Percentiles rank a stretch among this genome's conserved stretches.
phyloP scores from a whole-genome alignment of 345 rosid genomes.

The Arabidopsis thaliana region DNA sequence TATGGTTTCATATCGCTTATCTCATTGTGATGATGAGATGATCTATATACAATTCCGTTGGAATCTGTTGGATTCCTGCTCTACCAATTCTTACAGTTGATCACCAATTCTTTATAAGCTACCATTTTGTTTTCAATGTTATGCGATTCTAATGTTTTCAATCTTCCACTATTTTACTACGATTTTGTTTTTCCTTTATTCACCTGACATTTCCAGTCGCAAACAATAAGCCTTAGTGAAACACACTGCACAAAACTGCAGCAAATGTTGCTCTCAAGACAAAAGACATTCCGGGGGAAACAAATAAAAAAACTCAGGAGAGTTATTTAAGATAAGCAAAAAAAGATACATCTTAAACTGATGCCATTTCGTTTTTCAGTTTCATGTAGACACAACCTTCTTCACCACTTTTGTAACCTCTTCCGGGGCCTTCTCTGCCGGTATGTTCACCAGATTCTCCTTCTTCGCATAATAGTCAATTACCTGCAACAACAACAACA shows the following conservation, averaged over 20 bases:
- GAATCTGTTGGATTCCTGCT: no score
- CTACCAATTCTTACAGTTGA: no score
- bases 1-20: no score
- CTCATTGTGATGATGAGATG: no score
- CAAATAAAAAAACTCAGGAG: conserved; percentile 14
- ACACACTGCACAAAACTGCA: conserved; percentile 38
- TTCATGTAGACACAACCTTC: conserved; percentile 63
- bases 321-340: conserved; percentile 12
- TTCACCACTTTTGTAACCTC: conserved; percentile 77
- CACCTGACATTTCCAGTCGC: background rate
- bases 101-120: no score
- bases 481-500: conserved; percentile 55
- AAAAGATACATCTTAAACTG: conserved; percentile 19
- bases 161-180: background rate
- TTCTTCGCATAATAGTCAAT: conserved; percentile 78
- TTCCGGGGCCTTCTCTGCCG: conserved; percentile 80
- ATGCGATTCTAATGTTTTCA: background rate
- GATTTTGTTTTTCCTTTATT: conserved; percentile 11
- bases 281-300: conserved; percentile 17
- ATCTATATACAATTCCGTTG: no score
- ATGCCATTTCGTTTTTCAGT: conserved; percentile 1
- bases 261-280: conserved; percentile 33
- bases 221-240: conserved; percentile 23
- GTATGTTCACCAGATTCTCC: conserved; percentile 71
- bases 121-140: no score